Base-by-base conservation (phyloP, 176 grass and related monocot species). In the Carex scoparia region DNA sequence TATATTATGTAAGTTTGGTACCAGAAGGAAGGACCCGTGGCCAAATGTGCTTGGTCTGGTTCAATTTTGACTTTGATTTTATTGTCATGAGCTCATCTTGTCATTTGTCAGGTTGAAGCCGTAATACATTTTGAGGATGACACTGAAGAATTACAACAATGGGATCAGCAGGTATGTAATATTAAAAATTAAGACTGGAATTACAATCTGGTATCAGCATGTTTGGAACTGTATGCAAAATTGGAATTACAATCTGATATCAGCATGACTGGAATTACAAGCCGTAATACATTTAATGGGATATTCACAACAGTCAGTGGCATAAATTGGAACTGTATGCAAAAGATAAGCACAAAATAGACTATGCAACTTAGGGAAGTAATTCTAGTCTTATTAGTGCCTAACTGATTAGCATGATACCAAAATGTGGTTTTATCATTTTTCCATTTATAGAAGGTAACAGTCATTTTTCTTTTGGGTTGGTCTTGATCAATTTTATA, bases 81-180 rank as follows among this genome's bases (percentile, higher is more conserved):
- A 23, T 72, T 35, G 15, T 33, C 32, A 16, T 35, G 6, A 18
- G 23, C 27, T 51, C 4, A 66, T 7, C 59, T 14, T 55, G 0
- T 81, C 67, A 69, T 85, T 71, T 69, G 33, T 56, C 79, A 99
- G 97, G 97, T 99, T 87, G 93, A 99, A 84, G 90, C 93, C 49
- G 78, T 99, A 65, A 99, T 99, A 89, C 93, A 99, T 94, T 99
- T 99, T 87, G 97, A 99, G 19, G 97, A 99, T 65, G 97, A 99
- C 82, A 94, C 91, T 0, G 96, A 95, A 84, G 93, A 92, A 87
- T 85, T 99, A 7, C 93, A 92, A 87, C 96, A 95, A 85, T 99
- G 97, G 97, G 97, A 99, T 82, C 87, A 95, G 51, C 91, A 99
- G 91, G 97, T 95, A 76, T 81, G 91, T 85, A 79, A 10, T 16